These are phyloP conservation scores for Fusarium neocosmosporiellum DNA, from an alignment of 2,329 filamentous ascomycete genomes.

Conservation along the genomic window DNA sequence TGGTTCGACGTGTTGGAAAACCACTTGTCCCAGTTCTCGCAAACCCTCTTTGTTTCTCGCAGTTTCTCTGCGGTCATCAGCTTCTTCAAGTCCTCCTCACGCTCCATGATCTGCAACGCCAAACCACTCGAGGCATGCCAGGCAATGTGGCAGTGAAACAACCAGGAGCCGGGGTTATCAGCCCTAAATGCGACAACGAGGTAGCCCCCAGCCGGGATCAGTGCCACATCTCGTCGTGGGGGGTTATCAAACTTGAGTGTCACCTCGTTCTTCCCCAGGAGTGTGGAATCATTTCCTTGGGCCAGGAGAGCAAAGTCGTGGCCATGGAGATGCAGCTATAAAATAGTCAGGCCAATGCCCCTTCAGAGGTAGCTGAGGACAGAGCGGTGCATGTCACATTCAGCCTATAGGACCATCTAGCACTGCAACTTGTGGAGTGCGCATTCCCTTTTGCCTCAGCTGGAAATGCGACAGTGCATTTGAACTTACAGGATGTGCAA, in stretches of 20 bases:
- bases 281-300: slow-evolving; percentile 1
- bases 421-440: too few relatives aligned
- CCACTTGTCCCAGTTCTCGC: slow-evolving; percentile 24
- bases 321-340: slow-evolving; percentile 16
- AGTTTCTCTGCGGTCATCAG: slow-evolving; percentile 17
- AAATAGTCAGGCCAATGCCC: not conserved
- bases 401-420: too few relatives aligned
- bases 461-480: too few relatives aligned
- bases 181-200: slow-evolving; percentile 15
- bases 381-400: too few relatives aligned
- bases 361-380: not conserved
- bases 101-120: slow-evolving; percentile 22
- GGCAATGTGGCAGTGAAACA: slow-evolving; percentile 23
- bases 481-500: slow-evolving; percentile 22
- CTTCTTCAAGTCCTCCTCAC: slow-evolving; percentile 8
- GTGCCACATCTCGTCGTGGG: slow-evolving; percentile 20
- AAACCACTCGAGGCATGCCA: slow-evolving; percentile 25
- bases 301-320: slow-evolving; percentile 27
- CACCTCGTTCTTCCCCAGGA: not conserved
- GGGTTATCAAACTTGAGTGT: slow-evolving; percentile 21
- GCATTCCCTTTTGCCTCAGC: too few relatives aligned
- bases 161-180: slow-evolving; percentile 21
- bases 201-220: slow-evolving; percentile 18
- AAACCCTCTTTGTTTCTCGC: slow-evolving; percentile 17
- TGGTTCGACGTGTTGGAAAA: not conserved